Conservation (phyloP, 139 green algal species). For the Chlamydomonas incerta region DNA sequence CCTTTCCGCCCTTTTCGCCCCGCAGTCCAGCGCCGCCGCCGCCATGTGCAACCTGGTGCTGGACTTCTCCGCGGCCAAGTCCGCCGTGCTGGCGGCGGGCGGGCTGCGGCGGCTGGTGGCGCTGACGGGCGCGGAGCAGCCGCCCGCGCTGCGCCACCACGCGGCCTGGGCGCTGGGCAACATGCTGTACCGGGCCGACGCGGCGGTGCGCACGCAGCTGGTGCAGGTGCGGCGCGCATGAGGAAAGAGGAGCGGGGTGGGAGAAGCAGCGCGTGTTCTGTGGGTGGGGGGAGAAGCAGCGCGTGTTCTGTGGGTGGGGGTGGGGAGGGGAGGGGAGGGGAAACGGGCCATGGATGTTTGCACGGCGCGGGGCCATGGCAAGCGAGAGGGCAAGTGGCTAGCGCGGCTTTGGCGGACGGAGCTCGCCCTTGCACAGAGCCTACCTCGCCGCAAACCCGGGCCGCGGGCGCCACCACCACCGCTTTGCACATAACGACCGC, state of each 20-base stretch:
- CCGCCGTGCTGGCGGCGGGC: conserved; percentile 60
- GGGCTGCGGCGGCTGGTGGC: conserved; percentile 51
- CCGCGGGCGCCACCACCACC: too few species aligned
- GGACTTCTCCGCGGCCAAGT: conserved; percentile 80
- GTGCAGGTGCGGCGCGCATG: conserved; percentile 43
- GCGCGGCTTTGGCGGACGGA: too few species aligned
- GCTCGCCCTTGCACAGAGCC: too few species aligned
- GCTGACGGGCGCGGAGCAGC: conserved; percentile 55
- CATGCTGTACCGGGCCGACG: conserved; percentile 61
- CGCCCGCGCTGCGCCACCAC: conserved; percentile 65
- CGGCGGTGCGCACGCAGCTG: conserved; percentile 49
- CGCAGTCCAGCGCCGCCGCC: conserved; percentile 67
- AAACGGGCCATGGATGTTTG: too few species aligned
- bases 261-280: too few species aligned
- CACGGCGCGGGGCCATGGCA: too few species aligned
- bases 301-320: too few species aligned
- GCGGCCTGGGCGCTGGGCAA: conserved; percentile 85
- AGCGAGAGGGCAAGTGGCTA: too few species aligned
- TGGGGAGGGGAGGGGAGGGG: too few species aligned
- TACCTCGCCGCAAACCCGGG: too few species aligned
- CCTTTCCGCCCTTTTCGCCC: not conserved
- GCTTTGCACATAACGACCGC: not conserved
- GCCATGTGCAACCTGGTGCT: conserved; percentile 90
- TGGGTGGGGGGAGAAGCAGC: too few species aligned
- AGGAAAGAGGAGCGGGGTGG: too few species aligned